phyloP scores from a whole-genome alignment of 129 eudicot species.

The Daucus carota region DNA sequence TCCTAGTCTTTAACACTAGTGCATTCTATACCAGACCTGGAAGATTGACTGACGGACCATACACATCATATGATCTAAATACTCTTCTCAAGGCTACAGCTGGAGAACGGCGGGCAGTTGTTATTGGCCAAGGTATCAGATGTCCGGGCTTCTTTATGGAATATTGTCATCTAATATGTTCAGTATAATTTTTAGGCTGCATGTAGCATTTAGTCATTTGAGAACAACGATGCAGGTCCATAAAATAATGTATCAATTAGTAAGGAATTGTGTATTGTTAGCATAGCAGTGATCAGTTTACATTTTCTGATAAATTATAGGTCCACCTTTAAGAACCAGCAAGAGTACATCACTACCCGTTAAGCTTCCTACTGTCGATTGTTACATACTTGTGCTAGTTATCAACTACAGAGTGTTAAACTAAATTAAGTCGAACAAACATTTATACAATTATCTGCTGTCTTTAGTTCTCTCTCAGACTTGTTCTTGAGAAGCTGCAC shows the following conservation, averaged over 20 bases:
- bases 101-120: conserved; percentile 94
- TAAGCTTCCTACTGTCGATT: background rate
- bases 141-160: background rate
- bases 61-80: conserved; percentile 91
- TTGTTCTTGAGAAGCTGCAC: background rate
- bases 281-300: background rate
- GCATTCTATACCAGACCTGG: conserved; percentile 56
- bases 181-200: background rate
- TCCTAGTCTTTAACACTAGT: background rate
- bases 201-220: background rate
- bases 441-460: background rate
- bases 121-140: conserved; percentile 77
- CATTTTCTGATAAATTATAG: background rate
- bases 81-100: conserved; percentile 94
- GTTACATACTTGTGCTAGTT: too few species aligned
- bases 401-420: background rate
- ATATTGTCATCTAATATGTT: background rate
- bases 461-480: background rate
- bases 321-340: background rate
- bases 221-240: background rate
- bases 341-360: background rate
- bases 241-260: background rate
- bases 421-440: background rate
- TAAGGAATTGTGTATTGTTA: background rate
- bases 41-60: conserved; percentile 95